Conservation (phyloP, 345 rosid genomes). For the Litchi chinensis region DNA sequence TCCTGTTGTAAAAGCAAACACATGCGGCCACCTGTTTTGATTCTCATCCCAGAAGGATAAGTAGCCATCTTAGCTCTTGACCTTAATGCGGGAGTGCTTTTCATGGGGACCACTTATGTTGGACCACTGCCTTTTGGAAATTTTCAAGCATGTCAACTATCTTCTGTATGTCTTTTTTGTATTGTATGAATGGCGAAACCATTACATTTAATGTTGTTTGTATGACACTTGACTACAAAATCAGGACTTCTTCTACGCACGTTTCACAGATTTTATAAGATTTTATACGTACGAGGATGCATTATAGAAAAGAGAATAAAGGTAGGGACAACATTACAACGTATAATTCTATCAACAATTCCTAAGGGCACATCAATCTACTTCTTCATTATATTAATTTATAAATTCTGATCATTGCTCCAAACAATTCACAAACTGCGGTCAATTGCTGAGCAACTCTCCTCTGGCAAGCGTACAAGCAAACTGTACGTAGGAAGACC, state of each 20-base stretch:
- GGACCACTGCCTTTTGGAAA: slow-evolving; percentile 24
- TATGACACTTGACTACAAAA: background rate
- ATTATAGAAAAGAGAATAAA: slow-evolving; percentile 24
- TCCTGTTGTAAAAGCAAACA: slow-evolving; percentile 3
- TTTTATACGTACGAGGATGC: slow-evolving; percentile 26
- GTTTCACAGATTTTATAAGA: background rate
- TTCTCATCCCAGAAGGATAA: background rate
- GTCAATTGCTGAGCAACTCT: slow-evolving; percentile 16
- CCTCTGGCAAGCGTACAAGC: slow-evolving; percentile 10
- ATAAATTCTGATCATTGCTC: slow-evolving; percentile 4
- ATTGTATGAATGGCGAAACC: slow-evolving; percentile 1
- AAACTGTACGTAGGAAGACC: background rate
- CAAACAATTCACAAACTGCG: slow-evolving; percentile 6
- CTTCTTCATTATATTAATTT: background rate
- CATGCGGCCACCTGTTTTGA: slow-evolving; percentile 6
- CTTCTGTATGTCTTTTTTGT: background rate
- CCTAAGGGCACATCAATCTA: background rate
- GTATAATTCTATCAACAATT: background rate
- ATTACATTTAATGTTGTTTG: slow-evolving; percentile 11
- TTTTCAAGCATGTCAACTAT: background rate
- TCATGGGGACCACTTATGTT: slow-evolving; percentile 17
- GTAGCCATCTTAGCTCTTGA: slow-evolving; percentile 1
- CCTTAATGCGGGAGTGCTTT: background rate
- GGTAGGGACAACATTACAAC: background rate
- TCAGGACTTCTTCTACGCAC: background rate